Evolutionary conservation across 495 filamentous ascomycete genomes (phyloP), one percentile per base, ranked within the genome.

Genomic region (Articulospora tetracladia): DNA sequence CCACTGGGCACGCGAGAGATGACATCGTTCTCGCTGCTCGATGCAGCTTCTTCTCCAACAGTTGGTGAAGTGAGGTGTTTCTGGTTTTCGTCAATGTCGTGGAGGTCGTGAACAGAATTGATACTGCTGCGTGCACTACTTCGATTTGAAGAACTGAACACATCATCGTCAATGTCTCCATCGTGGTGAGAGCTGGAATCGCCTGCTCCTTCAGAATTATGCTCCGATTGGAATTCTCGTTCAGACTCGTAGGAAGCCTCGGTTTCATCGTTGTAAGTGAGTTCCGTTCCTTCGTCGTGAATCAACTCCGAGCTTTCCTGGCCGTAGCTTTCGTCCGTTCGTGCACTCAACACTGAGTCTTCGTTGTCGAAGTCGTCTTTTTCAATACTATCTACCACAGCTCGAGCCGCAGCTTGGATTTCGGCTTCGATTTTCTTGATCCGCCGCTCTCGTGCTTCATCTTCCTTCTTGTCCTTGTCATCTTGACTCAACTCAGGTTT

Each of bases 111-210:
- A 36, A 26, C 26, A 12, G 67, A 69, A 53, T 69, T 69, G 17
- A 69, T 17, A 32, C 61, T 65, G 49, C 64, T 66, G 24, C 79
- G 78, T 62, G 72, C 77, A 23, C 77, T 75, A 0, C 75, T 73
- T 53, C 74, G 74, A 65, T 73, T 74, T 60, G 79, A 75, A 6
- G 32, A 32, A 66, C 78, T 83, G 63, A 83, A 83, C 10, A 83
- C 75, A 55, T 82, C 80, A 59, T 81, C 78, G 13, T 65, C 65
- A 27, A 66, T 54, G 27, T 81, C 79, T n/a, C 68, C 70, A 49
- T 74, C 78, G 51, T 79, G 72, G 39, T 78, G 78, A 0, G 77
- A 66, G 41, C 67, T 69, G 1, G 63, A 62, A 41, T 65, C 63
- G 13, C 59, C 66, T 11, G 15, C 61, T 17, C 28, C 55, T 51